Percentiles rank a stretch among this genome's conserved stretches.
phyloP scores from a whole-genome alignment of 192 early-diverging fungal genomes.

The Fimicolochytrium jonesii region DNA sequence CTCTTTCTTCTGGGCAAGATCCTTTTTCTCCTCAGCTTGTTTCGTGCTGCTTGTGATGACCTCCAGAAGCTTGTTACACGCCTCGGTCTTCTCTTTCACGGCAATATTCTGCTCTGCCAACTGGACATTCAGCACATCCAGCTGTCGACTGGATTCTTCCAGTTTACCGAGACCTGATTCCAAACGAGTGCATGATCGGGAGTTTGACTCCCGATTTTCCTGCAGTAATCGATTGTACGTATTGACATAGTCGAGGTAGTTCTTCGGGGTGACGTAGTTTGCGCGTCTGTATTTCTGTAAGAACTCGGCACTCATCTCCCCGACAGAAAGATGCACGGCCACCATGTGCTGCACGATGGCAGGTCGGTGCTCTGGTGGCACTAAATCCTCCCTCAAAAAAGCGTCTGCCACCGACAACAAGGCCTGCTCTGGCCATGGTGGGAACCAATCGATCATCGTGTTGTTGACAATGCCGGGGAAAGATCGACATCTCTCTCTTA shows the following conservation, averaged over 20 bases:
- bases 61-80: slow-evolving; percentile 60
- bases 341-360: slow-evolving; percentile 56
- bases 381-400: slow-evolving; percentile 46
- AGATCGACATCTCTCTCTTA: slow-evolving; percentile 53
- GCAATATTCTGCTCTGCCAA: slow-evolving; percentile 61
- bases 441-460: slow-evolving; percentile 64
- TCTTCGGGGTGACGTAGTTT: slow-evolving; percentile 61
- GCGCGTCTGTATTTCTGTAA: slow-evolving; percentile 55
- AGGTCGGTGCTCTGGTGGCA: slow-evolving; percentile 42
- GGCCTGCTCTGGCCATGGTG: slow-evolving; percentile 62
- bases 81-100: slow-evolving; percentile 58
- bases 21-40: slow-evolving; percentile 59
- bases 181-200: slow-evolving; percentile 46
- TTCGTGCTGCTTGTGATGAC: slow-evolving; percentile 58
- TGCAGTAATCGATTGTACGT: slow-evolving; percentile 54
- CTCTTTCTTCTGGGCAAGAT: slow-evolving; percentile 55
- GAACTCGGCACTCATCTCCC: slow-evolving; percentile 46
- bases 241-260: slow-evolving; percentile 58
- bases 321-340: slow-evolving; percentile 53
- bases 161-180: slow-evolving; percentile 56
- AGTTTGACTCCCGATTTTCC: slow-evolving; percentile 54
- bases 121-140: slow-evolving; percentile 56
- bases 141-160: slow-evolving; percentile 54
- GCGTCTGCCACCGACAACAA: slow-evolving; percentile 56
- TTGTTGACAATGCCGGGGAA: slow-evolving; percentile 62